Evolutionary conservation across 1,284 basidiomycete species (phyloP).

Genomic region (Termitomyces sp.): DNA sequence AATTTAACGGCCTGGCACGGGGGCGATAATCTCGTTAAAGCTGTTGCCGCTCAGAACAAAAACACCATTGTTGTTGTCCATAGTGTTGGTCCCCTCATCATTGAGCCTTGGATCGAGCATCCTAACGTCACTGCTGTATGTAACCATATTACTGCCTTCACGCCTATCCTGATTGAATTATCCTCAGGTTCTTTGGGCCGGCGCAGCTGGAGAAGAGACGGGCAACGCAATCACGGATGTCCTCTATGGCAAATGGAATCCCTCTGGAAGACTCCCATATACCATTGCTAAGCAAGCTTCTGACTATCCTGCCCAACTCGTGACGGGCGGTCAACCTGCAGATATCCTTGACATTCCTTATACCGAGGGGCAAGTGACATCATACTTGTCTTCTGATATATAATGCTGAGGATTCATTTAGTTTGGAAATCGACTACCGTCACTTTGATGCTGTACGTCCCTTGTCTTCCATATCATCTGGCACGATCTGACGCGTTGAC

Average conservation of each 20-base stretch:
- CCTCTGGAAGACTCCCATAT: slow-evolving; percentile 74
- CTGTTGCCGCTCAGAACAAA: slow-evolving; percentile 58
- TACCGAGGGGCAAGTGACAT: slow-evolving; percentile 47
- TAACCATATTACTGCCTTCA: background rate
- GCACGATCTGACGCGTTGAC: background rate
- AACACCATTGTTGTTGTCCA: slow-evolving; percentile 84
- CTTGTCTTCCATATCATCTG: background rate
- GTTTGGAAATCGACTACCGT: slow-evolving; percentile 68
- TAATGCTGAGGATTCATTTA: slow-evolving; percentile 13
- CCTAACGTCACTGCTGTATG: slow-evolving; percentile 55
- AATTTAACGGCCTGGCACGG: slow-evolving; percentile 79
- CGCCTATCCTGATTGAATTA: background rate
- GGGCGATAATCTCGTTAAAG: slow-evolving; percentile 60
- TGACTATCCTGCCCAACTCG: slow-evolving; percentile 67
- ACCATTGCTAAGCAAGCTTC: slow-evolving; percentile 66
- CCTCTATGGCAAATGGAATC: slow-evolving; percentile 68
- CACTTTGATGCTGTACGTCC: slow-evolving; percentile 64
- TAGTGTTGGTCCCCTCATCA: slow-evolving; percentile 67
- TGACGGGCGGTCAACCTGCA: slow-evolving; percentile 34
- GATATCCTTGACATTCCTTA: slow-evolving; percentile 56
- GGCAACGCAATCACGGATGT: slow-evolving; percentile 76
- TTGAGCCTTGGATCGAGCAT: slow-evolving; percentile 77
- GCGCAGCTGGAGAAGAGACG: slow-evolving; percentile 68
- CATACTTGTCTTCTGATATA: background rate
- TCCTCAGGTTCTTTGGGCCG: slow-evolving; percentile 57